Conservation (phyloP, 164 flowering plant genomes). For the Magnolia changhungtana region DNA sequence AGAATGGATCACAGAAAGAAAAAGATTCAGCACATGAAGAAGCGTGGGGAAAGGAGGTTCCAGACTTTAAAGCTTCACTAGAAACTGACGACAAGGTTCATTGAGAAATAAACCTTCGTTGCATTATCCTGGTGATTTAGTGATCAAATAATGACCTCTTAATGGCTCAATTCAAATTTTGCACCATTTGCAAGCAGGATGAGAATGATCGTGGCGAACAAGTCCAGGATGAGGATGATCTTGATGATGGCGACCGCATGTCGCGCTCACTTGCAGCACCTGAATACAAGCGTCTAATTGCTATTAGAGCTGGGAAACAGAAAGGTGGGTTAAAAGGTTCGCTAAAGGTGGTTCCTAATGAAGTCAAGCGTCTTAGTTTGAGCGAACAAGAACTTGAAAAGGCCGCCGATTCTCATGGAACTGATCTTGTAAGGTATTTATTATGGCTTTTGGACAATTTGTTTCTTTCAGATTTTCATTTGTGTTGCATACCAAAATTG, state of each 20-base stretch:
- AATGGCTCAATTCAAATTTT: no score
- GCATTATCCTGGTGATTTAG: neutral
- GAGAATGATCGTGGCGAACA: slow-evolving; percentile 4
- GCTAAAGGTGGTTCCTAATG: slow-evolving; percentile 10
- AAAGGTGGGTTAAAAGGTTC: slow-evolving; percentile 7
- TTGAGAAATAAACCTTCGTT: neutral
- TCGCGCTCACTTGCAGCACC: neutral
- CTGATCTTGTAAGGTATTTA: slow-evolving; percentile 13
- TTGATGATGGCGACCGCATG: slow-evolving; percentile 1
- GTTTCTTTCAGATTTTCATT: neutral
- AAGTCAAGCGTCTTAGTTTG: slow-evolving; percentile 10
- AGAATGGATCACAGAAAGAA: slow-evolving; percentile 21
- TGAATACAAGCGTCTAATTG: slow-evolving; percentile 9
- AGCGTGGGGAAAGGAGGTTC: slow-evolving; percentile 42
- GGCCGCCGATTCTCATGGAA: slow-evolving; percentile 1
- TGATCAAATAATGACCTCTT: neutral
- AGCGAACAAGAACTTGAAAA: slow-evolving; percentile 8
- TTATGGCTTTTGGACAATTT: neutral
- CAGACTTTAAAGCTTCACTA: slow-evolving; percentile 18
- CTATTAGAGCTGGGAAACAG: slow-evolving; percentile 6
- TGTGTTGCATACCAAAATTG: neutral
- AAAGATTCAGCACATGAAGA: slow-evolving; percentile 34
- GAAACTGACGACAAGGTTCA: slow-evolving; percentile 29
- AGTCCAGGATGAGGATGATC: slow-evolving; percentile 9
- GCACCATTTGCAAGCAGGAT: slow-evolving; percentile 2